Evolutionary conservation across 2,329 filamentous ascomycete species (phyloP), one percentile per base, ranked within the genome.

Genomic region (Cladorrhinum sp.): DNA sequence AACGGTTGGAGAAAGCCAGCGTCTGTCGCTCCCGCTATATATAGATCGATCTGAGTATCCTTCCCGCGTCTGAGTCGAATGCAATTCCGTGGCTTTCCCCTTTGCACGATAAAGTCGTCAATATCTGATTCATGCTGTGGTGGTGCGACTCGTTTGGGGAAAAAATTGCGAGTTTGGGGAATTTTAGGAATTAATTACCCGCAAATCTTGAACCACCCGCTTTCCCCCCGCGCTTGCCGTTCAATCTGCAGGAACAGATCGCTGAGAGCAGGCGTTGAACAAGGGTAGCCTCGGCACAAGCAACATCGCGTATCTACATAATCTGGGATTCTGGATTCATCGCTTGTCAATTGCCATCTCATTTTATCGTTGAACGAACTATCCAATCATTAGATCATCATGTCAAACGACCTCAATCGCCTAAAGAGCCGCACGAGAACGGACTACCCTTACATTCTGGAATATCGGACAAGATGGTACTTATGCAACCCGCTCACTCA

Each of bases 391-490:
- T 5, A 5, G 4, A 9, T 36, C 60, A 50, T 54, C 21, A 78
- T 78, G 76, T 64, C 72, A 10, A 65, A 67, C 18, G 66, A 28
- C 9, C 26, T 69, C 50, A 70, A 70, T 10, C 63, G 74, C 33
- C 77, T 86, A 54, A 93, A 90, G 75, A 77, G 77, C 63, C 84
- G 89, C 53, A 82, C 76, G 52, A 83, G 91, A 63, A 77, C 77
- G 42, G 91, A 96, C 75, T 97, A 96, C 75, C 80, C 81, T 53
- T 96, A 88, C 73, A 79, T 87, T 48, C 82, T 94, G 26, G 90
- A 95, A 66, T 96, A 96, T 73, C 82, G 92, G 60, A 96, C 92
- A 62, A 78, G 93, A 85, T 96, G 93, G 92, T 92, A 69, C 71
- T 77, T 65, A 55, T 55, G 3, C 36, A 7, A 4, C 26, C 26